Evolutionary conservation across 257 asterid species (phyloP).

Genomic region (Solanum peruvianum): DNA sequence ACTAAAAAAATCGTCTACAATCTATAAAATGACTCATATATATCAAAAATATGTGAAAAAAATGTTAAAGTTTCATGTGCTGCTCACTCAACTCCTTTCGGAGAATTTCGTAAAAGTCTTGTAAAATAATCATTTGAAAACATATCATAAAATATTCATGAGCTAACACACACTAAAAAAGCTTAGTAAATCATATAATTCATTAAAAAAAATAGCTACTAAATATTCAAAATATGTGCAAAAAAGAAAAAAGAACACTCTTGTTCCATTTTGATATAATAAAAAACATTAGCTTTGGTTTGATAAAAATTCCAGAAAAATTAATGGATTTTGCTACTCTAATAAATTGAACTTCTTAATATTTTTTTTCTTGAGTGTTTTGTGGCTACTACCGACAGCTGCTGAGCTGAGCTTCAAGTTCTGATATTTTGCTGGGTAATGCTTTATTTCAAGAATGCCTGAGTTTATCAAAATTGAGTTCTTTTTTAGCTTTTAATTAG

Average conservation of each 20-base stretch:
- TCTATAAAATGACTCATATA: background rate
- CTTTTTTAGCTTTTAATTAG: background rate
- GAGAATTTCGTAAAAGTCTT: background rate
- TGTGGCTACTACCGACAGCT: background rate
- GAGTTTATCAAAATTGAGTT: background rate
- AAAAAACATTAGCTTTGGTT: background rate
- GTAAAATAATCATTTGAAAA: too few species aligned
- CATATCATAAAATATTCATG: too few species aligned
- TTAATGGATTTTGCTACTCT: background rate
- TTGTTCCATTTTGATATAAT: background rate
- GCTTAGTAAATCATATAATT: too few species aligned
- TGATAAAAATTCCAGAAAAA: background rate
- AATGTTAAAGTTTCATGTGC: rapidly evolving
- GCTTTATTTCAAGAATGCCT: background rate
- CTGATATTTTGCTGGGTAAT: background rate
- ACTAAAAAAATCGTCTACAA: rapidly evolving
- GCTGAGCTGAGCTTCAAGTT: background rate
- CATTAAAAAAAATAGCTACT: too few species aligned
- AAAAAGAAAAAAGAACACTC: too few species aligned
- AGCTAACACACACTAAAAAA: too few species aligned
- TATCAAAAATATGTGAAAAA: too few species aligned
- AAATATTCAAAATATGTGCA: background rate
- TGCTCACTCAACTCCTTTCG: background rate
- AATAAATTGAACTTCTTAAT: too few species aligned
- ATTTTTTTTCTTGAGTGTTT: background rate